Conservation (phyloP, 2,329 filamentous ascomycete species). For the Xylaria digitata region DNA sequence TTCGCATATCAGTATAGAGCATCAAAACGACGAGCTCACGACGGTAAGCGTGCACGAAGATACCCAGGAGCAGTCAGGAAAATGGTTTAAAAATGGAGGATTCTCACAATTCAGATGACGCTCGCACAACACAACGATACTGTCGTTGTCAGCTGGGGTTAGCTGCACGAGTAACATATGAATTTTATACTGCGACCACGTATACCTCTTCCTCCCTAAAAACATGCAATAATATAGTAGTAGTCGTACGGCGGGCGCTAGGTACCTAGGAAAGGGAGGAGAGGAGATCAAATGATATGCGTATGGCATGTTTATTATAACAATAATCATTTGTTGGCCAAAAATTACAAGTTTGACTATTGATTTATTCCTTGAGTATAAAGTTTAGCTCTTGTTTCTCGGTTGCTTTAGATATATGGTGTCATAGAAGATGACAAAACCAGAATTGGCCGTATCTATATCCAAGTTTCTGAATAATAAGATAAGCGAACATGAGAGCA, state of each 20-base stretch:
- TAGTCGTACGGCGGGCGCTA: not conserved
- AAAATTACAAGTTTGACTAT: conserved; percentile 21
- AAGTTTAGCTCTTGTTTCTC: not conserved
- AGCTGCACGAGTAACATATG: conserved; percentile 7
- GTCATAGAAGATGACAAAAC: too few relatives aligned
- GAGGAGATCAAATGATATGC: not conserved
- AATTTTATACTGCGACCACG: conserved; percentile 7
- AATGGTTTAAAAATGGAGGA: not conserved
- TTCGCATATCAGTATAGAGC: conserved; percentile 8
- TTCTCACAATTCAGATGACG: not conserved
- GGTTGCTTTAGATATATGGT: not conserved
- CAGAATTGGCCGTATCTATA: too few relatives aligned
- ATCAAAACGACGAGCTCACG: conserved; percentile 1
- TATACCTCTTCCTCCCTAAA: not conserved
- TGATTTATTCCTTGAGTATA: not conserved
- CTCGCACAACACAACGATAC: not conserved
- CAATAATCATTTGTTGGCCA: conserved; percentile 13
- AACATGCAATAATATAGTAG: conserved; percentile 15
- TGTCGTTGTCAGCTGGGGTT: conserved; percentile 2
- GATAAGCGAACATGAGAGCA: too few relatives aligned
- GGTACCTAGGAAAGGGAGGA: not conserved
- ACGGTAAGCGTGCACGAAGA: conserved; percentile 7
- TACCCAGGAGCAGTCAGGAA: conserved; percentile 4
- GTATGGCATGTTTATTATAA: conserved; percentile 9
- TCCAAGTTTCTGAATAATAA: too few relatives aligned